Evolutionary conservation across 1,284 basidiomycete genomes (phyloP).

Genomic region (Fomes fomentarius): DNA sequence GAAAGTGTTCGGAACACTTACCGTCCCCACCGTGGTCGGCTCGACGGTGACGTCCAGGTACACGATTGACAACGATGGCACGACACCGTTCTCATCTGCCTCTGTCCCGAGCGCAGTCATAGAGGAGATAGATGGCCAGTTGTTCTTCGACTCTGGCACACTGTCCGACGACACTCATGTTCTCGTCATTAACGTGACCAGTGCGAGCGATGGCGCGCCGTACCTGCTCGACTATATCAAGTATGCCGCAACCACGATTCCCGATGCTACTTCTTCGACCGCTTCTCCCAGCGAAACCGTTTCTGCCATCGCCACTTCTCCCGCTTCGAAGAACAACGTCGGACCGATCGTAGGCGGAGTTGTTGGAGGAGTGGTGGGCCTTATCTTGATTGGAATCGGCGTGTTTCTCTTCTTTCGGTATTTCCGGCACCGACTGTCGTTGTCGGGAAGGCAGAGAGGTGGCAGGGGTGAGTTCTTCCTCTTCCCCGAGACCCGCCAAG

Average conservation of each 20-base stretch:
- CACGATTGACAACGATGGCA: conserved; percentile 5
- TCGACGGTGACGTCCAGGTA: conserved; percentile 9
- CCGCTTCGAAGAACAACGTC: conserved; percentile 10
- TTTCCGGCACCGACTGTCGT: conserved; percentile 12
- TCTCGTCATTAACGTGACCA: conserved; percentile 12
- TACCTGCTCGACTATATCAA: conserved; percentile 15
- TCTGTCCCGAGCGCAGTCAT: not conserved
- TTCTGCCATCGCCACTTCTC: no score
- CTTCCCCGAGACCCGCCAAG: not conserved
- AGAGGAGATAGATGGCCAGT: conserved; percentile 7
- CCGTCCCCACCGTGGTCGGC: conserved; percentile 7
- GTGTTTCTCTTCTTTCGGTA: conserved; percentile 14
- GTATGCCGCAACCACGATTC: conserved; percentile 7
- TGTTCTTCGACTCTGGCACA: conserved; percentile 15
- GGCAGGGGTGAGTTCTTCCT: conserved; percentile 1
- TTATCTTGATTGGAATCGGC: conserved; percentile 6
- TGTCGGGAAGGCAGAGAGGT: conserved; percentile 1
- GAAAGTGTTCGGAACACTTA: conserved; percentile 12
- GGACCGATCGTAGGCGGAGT: conserved; percentile 15
- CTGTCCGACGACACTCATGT: conserved; percentile 5
- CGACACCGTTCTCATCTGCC: conserved; percentile 7
- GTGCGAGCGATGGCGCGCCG: conserved; percentile 8
- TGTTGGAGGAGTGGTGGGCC: conserved; percentile 8
- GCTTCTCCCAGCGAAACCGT: not conserved
- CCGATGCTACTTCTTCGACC: not conserved